phyloP scores from a whole-genome alignment of 2,329 filamentous ascomycete genomes.

The Gaeumannomyces sp. region DNA sequence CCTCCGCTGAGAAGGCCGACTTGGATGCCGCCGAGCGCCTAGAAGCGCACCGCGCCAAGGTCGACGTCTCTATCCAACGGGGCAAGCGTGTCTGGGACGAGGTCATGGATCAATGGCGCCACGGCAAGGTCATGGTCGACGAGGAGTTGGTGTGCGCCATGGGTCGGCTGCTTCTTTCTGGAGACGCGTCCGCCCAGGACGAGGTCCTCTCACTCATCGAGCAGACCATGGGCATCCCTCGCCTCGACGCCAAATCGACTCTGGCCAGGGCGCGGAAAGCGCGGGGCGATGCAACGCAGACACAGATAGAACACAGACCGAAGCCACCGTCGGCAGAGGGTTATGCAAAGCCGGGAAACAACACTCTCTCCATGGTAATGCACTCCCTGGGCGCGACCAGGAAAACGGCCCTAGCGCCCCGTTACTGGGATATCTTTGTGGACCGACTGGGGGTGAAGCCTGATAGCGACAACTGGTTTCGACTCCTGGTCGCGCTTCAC shows the following conservation, averaged over 20 bases:
- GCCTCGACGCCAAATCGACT: constrained; percentile 33
- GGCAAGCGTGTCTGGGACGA: constrained; percentile 77
- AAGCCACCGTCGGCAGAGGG: constrained; percentile 11
- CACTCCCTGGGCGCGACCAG: constrained; percentile 55
- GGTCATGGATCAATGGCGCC: constrained; percentile 67
- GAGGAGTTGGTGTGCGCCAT: constrained; percentile 75
- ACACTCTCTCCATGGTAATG: constrained; percentile 64
- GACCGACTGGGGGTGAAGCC: constrained; percentile 56
- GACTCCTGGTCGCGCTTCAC: constrained; percentile 62
- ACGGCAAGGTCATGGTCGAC: constrained; percentile 65
- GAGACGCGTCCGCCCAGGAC: constrained; percentile 57
- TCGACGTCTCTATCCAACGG: constrained; percentile 50
- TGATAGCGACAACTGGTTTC: constrained; percentile 64
- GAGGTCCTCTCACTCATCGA: constrained; percentile 71
- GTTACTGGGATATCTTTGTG: constrained; percentile 75
- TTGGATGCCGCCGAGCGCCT: constrained; percentile 8
- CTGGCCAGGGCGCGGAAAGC: constrained; percentile 5
- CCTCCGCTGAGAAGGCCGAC: constrained; percentile 9
- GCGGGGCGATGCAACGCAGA: constrained; percentile 1
- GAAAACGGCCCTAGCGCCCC: constrained; percentile 54
- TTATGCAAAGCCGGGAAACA: constrained; percentile 42
- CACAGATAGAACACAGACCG: background rate
- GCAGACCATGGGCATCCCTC: constrained; percentile 72
- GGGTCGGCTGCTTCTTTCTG: constrained; percentile 68
- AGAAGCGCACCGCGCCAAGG: constrained; percentile 19